Conservation (phyloP, 495 filamentous ascomycete genomes). For the Bathelium albidoporum region DNA sequence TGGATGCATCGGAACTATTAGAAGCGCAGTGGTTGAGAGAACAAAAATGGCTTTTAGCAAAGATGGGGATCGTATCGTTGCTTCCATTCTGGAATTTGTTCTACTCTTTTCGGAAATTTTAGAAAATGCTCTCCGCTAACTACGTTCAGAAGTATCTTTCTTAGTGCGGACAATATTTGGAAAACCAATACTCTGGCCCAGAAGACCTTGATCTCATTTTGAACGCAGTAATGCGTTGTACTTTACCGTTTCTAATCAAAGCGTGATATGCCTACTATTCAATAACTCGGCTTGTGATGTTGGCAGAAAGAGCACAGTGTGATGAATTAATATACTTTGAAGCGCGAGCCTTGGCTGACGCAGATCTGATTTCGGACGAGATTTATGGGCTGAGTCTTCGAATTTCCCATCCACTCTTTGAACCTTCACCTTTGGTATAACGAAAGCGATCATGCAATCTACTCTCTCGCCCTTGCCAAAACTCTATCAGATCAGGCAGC, state of each 20-base stretch:
- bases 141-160: too few relatives aligned
- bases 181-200: too few relatives aligned
- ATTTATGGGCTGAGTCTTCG: constrained; percentile 54
- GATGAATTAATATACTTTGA: neutral
- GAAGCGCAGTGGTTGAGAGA: neutral
- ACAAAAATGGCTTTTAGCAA: neutral
- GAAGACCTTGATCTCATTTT: too few relatives aligned
- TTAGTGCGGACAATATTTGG: too few relatives aligned
- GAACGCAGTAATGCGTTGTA: too few relatives aligned
- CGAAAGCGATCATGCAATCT: constrained; percentile 87
- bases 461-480: constrained; percentile 87
- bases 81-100: too few relatives aligned
- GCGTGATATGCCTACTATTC: too few relatives aligned
- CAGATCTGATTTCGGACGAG: constrained; percentile 2
- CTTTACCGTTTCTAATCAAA: too few relatives aligned
- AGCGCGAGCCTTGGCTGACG: neutral
- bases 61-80: neutral
- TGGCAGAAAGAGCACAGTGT: neutral
- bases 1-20: neutral
- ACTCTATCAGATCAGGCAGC: constrained; percentile 77
- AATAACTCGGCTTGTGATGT: too few relatives aligned
- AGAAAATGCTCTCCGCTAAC: too few relatives aligned
- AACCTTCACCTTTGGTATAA: constrained; percentile 52
- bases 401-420: constrained; percentile 40
- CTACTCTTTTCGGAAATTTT: too few relatives aligned